A percentile compares a stretch with the other conserved stretches of the same genome.
Conservation (phyloP, 345 rosid species). For the Citrus sp. region DNA sequence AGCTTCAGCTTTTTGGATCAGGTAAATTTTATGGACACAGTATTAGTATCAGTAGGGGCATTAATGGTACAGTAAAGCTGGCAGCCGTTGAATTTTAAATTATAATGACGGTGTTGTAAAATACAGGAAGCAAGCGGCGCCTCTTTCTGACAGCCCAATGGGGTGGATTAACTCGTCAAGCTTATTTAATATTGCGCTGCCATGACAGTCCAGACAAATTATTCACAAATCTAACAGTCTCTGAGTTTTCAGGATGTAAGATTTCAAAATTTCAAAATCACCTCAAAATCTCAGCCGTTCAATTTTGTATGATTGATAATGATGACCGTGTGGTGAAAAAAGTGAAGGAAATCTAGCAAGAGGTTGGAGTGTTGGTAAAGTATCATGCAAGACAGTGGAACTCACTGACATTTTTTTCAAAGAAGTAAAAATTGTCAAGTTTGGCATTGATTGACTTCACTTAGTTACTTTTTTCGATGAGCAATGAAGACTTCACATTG, state of each 20-base stretch:
- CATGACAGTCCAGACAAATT: background rate
- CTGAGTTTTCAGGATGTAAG: background rate
- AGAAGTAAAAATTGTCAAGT: background rate
- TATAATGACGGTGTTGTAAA: slow-evolving; percentile 1
- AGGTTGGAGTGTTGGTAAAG: background rate
- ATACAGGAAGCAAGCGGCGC: slow-evolving; percentile 23
- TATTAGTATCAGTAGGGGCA: background rate
- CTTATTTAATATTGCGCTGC: background rate
- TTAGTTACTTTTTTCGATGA: background rate
- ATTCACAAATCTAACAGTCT: background rate
- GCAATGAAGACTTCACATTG: background rate
- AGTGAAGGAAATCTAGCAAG: background rate
- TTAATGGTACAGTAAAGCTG: background rate
- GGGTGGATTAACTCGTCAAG: background rate
- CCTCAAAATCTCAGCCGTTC: background rate
- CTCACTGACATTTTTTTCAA: background rate
- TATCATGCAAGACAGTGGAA: background rate
- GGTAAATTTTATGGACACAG: background rate
- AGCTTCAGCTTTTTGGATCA: background rate
- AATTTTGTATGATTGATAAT: background rate
- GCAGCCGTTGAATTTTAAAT: slow-evolving; percentile 22
- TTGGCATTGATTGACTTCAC: background rate
- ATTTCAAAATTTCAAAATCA: background rate
- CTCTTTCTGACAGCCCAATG: slow-evolving; percentile 16
- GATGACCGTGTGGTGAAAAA: background rate